Conservation (phyloP, 371 early-diverging fungal species). For the Mucor racemosus region DNA sequence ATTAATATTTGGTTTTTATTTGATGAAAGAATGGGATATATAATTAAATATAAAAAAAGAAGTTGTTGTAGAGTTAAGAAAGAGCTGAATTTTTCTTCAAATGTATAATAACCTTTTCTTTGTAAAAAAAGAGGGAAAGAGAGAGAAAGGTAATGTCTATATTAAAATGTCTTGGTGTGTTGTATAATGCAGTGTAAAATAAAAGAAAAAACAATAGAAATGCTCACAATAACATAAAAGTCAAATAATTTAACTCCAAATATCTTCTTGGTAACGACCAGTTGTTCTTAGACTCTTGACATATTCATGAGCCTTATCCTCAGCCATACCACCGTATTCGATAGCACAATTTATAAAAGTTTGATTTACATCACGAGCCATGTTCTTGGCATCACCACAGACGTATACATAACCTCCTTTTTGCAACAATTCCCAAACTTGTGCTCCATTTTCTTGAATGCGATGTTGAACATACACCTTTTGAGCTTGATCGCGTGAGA, state of each 20-base stretch:
- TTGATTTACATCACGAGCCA: conserved; percentile 91
- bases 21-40: background rate
- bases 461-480: conserved; percentile 93
- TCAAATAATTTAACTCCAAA: conserved; percentile 74
- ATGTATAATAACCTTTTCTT: too few relatives aligned
- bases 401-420: conserved; percentile 86
- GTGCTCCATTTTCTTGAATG: conserved; percentile 63
- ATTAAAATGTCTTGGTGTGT: background rate
- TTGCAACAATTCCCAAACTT: conserved; percentile 74
- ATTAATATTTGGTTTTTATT: background rate
- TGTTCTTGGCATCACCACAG: conserved; percentile 95
- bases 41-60: background rate
- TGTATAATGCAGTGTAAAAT: background rate
- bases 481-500: conserved; percentile 78
- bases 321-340: conserved; percentile 69
- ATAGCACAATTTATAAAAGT: conserved; percentile 72
- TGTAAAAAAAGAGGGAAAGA: background rate
- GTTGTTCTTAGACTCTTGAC: conserved; percentile 81
- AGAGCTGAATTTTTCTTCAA: too few relatives aligned
- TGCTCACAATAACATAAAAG: background rate
- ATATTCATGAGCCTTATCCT: conserved; percentile 73
- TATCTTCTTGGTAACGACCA: conserved; percentile 94
- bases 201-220: background rate
- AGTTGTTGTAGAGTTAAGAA: too few relatives aligned
- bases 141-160: background rate